Evolutionary conservation across 345 rosid genomes (phyloP).

Genomic region (Eutrema heterophyllum): DNA sequence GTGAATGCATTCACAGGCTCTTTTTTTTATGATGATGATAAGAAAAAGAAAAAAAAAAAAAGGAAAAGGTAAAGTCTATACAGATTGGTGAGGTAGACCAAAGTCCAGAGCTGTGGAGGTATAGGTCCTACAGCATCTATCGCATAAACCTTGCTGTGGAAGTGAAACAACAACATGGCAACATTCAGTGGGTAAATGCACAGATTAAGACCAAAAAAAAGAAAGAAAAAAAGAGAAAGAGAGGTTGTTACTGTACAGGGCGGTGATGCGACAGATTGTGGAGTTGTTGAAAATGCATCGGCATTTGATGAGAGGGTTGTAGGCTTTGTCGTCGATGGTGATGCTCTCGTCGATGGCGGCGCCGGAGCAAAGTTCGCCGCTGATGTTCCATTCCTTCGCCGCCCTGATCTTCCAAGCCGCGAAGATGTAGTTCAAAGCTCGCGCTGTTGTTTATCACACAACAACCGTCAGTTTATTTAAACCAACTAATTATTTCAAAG

Average conservation of each 20-base stretch:
- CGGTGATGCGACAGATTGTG: constrained; percentile 32
- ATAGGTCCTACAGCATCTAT: constrained; percentile 19
- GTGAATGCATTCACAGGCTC: neutral
- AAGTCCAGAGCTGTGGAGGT: constrained; percentile 31
- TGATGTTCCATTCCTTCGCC: constrained; percentile 38
- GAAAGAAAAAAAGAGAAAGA: neutral
- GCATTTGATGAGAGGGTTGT: constrained; percentile 54
- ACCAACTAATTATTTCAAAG: neutral
- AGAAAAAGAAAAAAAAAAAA: neutral
- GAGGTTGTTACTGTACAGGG: constrained; percentile 7
- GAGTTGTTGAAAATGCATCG: constrained; percentile 30
- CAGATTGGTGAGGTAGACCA: constrained; percentile 29
- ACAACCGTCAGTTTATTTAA: neutral
- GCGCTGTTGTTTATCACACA: constrained; percentile 7
- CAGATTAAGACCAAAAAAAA: neutral
- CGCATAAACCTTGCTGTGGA: constrained; percentile 32
- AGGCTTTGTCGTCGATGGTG: neutral
- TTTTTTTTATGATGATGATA: neutral
- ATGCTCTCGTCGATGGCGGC: constrained; percentile 25
- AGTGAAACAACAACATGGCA: neutral
- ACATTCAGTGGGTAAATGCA: neutral
- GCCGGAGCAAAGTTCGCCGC: constrained; percentile 53
- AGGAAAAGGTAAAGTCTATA: neutral
- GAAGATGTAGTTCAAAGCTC: constrained; percentile 22
- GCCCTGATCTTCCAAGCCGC: constrained; percentile 5